Evolutionary conservation across 2,329 filamentous ascomycete species (phyloP).

Genomic region (Alternaria incomplexa): DNA sequence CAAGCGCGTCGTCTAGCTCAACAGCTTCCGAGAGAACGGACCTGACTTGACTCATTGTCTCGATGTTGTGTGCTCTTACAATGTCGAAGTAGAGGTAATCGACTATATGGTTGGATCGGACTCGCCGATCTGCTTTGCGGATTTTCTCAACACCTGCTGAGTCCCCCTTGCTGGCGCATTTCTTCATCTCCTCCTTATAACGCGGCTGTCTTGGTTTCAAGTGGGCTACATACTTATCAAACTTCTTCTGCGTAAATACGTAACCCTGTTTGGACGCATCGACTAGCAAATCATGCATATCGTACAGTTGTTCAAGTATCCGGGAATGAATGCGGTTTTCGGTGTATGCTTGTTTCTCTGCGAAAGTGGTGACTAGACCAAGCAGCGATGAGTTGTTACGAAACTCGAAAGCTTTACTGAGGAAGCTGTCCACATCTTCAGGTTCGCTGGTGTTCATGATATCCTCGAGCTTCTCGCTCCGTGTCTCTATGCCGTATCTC

Average conservation of each 20-base stretch:
- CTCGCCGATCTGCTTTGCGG: slow-evolving; percentile 25
- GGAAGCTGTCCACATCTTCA: slow-evolving; percentile 53
- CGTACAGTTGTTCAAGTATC: slow-evolving; percentile 35
- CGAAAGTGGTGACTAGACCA: slow-evolving; percentile 68
- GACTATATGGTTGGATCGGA: slow-evolving; percentile 59
- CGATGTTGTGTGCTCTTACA: slow-evolving; percentile 51
- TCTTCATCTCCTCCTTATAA: slow-evolving; percentile 44
- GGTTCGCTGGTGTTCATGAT: slow-evolving; percentile 42
- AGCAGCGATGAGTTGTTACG: slow-evolving; percentile 64
- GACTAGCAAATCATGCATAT: slow-evolving; percentile 55
- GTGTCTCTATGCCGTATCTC: slow-evolving; percentile 59
- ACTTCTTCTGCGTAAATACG: slow-evolving; percentile 54
- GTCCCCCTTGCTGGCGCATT: slow-evolving; percentile 20
- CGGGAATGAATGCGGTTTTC: slow-evolving; percentile 37
- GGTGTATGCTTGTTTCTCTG: slow-evolving; percentile 67
- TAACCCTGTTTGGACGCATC: slow-evolving; percentile 57
- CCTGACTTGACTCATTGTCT: slow-evolving; percentile 36
- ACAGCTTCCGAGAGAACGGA: slow-evolving; percentile 25
- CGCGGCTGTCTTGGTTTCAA: slow-evolving; percentile 57
- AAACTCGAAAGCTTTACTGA: slow-evolving; percentile 64
- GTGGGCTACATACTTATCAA: slow-evolving; percentile 59
- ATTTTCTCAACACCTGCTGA: slow-evolving; percentile 19
- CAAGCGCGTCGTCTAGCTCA: slow-evolving; percentile 29
- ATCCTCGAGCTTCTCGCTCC: slow-evolving; percentile 55
- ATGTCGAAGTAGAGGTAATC: slow-evolving; percentile 67